These are phyloP conservation scores for Leccinum proximum DNA, from an alignment of 1,284 basidiomycete genomes.

Conservation along the genomic window DNA sequence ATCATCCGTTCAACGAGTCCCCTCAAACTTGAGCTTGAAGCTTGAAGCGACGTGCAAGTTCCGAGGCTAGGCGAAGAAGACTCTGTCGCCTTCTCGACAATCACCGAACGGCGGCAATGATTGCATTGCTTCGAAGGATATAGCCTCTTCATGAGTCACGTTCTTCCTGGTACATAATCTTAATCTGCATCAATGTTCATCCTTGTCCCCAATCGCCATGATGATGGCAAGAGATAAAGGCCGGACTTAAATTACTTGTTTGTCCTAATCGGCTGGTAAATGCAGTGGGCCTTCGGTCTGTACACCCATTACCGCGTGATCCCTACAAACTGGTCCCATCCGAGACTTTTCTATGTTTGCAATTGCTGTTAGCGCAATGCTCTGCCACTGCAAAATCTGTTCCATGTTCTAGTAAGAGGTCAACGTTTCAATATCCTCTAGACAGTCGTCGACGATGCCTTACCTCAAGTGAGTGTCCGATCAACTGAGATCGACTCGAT, in stretches of 20 bases:
- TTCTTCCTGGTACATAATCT: conserved; percentile 3
- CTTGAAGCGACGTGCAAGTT: background rate
- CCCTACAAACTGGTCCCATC: background rate
- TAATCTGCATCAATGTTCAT: background rate
- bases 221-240: too few species aligned
- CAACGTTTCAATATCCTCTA: conserved; percentile 3
- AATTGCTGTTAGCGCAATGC: background rate
- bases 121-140: conserved; percentile 7
- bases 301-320: background rate
- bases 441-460: background rate
- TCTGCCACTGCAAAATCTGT: background rate
- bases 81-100: conserved; percentile 17
- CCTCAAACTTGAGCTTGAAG: background rate
- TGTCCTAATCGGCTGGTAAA: background rate
- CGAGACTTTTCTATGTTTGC: background rate
- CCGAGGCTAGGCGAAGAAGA: conserved; percentile 5
- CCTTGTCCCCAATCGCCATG: background rate
- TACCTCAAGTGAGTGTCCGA: conserved; percentile 1
- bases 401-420: background rate
- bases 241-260: background rate
- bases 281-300: background rate
- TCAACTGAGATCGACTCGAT: conserved; percentile 9
- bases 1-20: background rate
- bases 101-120: conserved; percentile 6
- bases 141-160: conserved; percentile 4